Evolutionary conservation across 176 grass and related monocot genomes (phyloP).

Genomic region (Pharus latifolius): DNA sequence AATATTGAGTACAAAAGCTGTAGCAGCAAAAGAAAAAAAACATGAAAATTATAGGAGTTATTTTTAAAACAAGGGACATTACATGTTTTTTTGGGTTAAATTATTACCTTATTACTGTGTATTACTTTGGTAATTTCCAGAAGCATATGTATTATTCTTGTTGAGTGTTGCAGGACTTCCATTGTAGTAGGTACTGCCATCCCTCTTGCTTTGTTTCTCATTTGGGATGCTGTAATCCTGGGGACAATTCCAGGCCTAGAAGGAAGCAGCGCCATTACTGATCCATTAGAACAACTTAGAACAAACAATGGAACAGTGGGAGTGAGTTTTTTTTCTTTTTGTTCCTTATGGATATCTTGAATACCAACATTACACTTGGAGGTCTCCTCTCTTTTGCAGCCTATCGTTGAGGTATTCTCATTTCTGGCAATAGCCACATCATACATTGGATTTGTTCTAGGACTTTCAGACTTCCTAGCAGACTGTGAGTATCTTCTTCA

Average conservation of each 20-base stretch:
- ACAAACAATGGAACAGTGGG: conserved; percentile 71
- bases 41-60: neutral
- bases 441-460: conserved; percentile 93
- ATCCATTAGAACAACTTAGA: conserved; percentile 66
- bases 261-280: conserved; percentile 26
- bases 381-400: conserved; percentile 37
- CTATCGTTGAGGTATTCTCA: conserved; percentile 80
- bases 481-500: conserved; percentile 63
- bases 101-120: neutral
- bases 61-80: neutral
- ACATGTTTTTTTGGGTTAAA: neutral
- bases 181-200: conserved; percentile 74
- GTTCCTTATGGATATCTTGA: neutral
- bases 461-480: conserved; percentile 78
- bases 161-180: conserved; percentile 56
- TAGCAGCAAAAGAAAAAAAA: neutral
- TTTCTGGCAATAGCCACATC: conserved; percentile 96
- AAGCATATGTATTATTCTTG: neutral
- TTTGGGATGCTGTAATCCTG: conserved; percentile 90
- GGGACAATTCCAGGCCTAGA: conserved; percentile 48
- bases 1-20: neutral
- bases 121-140: neutral
- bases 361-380: neutral
- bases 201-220: conserved; percentile 80
- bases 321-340: conserved; percentile 40